These are phyloP conservation scores for Metschnikowia aberdeeniae DNA, from an alignment of 805 yeast genomes.

Conservation along the genomic window DNA sequence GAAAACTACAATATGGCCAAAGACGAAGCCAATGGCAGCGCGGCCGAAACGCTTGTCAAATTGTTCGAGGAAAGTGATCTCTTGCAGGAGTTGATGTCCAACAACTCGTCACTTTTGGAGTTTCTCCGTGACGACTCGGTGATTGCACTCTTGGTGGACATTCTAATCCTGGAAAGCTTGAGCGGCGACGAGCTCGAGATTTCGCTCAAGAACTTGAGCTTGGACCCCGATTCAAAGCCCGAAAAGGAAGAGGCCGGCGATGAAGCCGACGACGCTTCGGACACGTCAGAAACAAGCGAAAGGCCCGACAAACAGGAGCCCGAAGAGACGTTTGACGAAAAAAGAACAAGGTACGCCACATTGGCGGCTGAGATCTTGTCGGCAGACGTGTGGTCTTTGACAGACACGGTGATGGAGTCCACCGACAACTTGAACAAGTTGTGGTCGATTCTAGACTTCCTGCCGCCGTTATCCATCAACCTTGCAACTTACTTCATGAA, in stretches of 20 bases:
- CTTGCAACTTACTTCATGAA: constrained; percentile 71
- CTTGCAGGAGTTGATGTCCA: constrained; percentile 56
- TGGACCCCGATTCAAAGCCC: constrained; percentile 5
- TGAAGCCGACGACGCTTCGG: background rate
- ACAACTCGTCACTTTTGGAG: constrained; percentile 70
- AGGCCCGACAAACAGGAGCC: constrained; percentile 9
- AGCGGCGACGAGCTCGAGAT: constrained; percentile 16
- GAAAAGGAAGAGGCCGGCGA: background rate
- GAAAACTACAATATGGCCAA: constrained; percentile 28
- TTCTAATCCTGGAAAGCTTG: constrained; percentile 28
- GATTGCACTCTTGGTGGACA: constrained; percentile 33
- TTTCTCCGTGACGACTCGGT: constrained; percentile 55
- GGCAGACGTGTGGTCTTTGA: constrained; percentile 90
- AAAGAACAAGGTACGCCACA: constrained; percentile 34
- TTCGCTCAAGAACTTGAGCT: constrained; percentile 13
- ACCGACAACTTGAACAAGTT: constrained; percentile 58
- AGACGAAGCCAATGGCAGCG: constrained; percentile 9
- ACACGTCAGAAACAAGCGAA: constrained; percentile 2
- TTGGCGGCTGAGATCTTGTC: constrained; percentile 82
- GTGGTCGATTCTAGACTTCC: constrained; percentile 75
- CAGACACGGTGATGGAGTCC: constrained; percentile 83
- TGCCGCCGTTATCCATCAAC: constrained; percentile 60
- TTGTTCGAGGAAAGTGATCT: constrained; percentile 42
- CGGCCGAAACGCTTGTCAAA: constrained; percentile 28
- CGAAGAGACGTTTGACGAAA: constrained; percentile 27